Base-by-base conservation (phyloP, 768 basidiomycete species). In the Mycena sanguinolenta region DNA sequence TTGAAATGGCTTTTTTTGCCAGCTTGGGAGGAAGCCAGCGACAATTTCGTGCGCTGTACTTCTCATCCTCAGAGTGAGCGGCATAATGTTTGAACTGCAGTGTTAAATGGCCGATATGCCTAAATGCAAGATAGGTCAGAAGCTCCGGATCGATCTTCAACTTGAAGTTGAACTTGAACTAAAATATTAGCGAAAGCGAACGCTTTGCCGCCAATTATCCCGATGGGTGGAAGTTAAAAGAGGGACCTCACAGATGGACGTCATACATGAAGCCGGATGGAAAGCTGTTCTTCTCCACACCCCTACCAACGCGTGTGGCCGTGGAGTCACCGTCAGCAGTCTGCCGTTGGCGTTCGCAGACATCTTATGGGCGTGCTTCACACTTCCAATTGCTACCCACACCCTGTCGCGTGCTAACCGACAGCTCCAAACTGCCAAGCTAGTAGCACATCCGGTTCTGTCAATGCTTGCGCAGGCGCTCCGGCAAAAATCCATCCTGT, bases 1-100 rank as follows among this genome's bases (percentile, higher is more conserved):
- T 61, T 30, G 46, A 49, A n/a, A 61, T 50, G 46, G 30, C n/a
- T 36, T 62, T 62, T 61, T 49, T 62, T 62, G 60, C 49, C 60
- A 52, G 60, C 52, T 38, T 38, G 60, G 46, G 59, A 61, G 59
- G 46, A 61, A 61, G 46, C 59, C 59, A 60, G 44, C 58, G 42
- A 60, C 27, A 60, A 46, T 30, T 32, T 60, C n/a, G n/a, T 58
- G 57, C 34, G 55, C 4, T 59, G 59, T 49, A 30, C 59, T 61
- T 32, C 39, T 17, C 25, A 39, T 58, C 58, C 58, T 58, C 58
- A 30, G 27, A 60, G 58, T 60, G 30, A 46, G 57, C 39, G 57
- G 57, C 57, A 42, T 39, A 58, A 58, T 49, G 42, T 60, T 60
- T 46, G 58, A n/a, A 60, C 58, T 46, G 42, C 58, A 60, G 57